Evolutionary conservation across 2,329 filamentous ascomycete species (phyloP).

Genomic region (Aspergillus clavatus): DNA sequence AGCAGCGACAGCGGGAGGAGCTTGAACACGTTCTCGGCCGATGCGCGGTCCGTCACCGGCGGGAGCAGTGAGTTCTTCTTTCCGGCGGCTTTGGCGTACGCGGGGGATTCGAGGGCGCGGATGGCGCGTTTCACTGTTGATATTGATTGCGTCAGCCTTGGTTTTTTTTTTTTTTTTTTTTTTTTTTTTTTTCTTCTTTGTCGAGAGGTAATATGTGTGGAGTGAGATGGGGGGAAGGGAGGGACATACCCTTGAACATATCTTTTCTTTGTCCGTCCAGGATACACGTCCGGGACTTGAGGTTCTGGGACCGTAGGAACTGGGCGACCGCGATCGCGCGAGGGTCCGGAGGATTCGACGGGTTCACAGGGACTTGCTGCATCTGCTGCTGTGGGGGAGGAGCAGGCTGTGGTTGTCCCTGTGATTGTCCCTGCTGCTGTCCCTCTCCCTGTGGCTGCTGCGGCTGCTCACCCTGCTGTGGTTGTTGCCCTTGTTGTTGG

Average conservation of each 20-base stretch:
- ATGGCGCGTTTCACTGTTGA: slow-evolving; percentile 91
- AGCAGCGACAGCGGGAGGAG: slow-evolving; percentile 90
- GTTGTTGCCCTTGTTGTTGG: slow-evolving; percentile 32
- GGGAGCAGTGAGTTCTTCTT: slow-evolving; percentile 88
- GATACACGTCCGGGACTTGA: slow-evolving; percentile 88
- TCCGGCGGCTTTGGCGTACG: slow-evolving; percentile 76
- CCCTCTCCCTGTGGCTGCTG: slow-evolving; percentile 35
- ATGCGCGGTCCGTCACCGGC: slow-evolving; percentile 78
- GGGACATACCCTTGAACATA: slow-evolving; percentile 80
- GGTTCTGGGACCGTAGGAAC: slow-evolving; percentile 75
- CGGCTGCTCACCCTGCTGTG: slow-evolving; percentile 36
- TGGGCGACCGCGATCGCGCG: slow-evolving; percentile 83
- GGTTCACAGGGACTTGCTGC: slow-evolving; percentile 46
- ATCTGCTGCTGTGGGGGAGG: slow-evolving; percentile 23
- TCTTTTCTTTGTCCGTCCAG: slow-evolving; percentile 95
- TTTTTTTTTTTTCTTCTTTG: no score
- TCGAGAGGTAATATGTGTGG: no score
- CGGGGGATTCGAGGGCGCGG: slow-evolving; percentile 79
- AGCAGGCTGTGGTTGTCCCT: slow-evolving; percentile 21
- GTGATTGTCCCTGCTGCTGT: slow-evolving; percentile 32
- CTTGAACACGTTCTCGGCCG: slow-evolving; percentile 91
- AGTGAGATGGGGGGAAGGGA: no score
- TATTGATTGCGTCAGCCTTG: no score
- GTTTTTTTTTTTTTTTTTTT: no score
- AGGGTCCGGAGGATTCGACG: slow-evolving; percentile 68